Evolutionary conservation across 345 rosid genomes (phyloP), one percentile per base, ranked within the genome.

Genomic region (Gossypium herbaceum): DNA sequence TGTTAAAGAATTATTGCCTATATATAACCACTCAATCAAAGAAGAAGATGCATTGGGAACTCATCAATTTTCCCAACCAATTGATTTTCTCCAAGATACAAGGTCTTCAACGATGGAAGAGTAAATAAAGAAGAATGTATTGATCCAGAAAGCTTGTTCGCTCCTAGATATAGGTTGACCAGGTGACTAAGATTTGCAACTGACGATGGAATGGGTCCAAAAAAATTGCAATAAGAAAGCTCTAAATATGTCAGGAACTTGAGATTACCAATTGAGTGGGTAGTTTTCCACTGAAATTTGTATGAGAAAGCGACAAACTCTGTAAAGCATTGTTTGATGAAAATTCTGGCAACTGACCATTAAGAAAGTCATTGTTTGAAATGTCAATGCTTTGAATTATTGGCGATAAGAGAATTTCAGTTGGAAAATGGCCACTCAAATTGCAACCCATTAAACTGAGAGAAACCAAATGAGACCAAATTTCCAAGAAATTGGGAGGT

Each of bases 341-440:
- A 16, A 20, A 56, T 56, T 56, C 60, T 34, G 39, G 39, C 39
- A 34, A 34, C 4, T 4, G 6, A 4, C 6, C 39, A 0, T 0
- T 29, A 29, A 29, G 39, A 0, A 0, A 0, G 0, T 0, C 0
- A 3, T 29, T 29, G 0, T 0, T 0, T 4, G 39, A 34, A 34
- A 34, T 34, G 6, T 34, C 6, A 34, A 34, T 34, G 6, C 39
- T 34, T 34, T 34, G 39, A 4, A 34, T 34, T 34, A 4, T 34
- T 34, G 39, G 39, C 39, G 1, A 34, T 34, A 4, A 34, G 39
- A 34, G 1, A 34, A 4, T 34, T 4, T 0, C 39, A 0, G 6
- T 34, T 34, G 39, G 39, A 34, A 34, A 34, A 34, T 34, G 39
- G 1, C 39, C 39, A 34, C 1, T 34, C 39, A 34, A 34, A 34